Evolutionary conservation across 768 basidiomycete species (phyloP), one percentile per base, ranked within the genome.

Genomic region (Calocera viscosa): DNA sequence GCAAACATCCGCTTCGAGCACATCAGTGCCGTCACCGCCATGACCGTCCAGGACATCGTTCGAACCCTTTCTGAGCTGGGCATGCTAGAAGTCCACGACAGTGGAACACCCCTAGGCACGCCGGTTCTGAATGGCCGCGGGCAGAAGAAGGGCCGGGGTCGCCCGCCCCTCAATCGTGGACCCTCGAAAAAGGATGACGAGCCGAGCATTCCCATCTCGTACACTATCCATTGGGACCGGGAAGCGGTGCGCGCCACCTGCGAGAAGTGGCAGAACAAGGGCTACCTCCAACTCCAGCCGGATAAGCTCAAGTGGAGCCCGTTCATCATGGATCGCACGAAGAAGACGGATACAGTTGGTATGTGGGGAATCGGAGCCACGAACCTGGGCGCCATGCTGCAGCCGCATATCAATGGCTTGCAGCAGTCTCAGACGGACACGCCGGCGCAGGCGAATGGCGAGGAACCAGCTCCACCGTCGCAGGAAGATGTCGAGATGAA

Each of bases 301-400:
- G 92, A 95, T 72, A 86, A 86, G 75, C 81, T 98, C 68, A 93
- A 91, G 73, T 99, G 95, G 90, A 94, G 87, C 69, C 95, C 95
- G 30, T 98, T 95, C 76, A 78, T 96, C 40, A 76, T 92, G 49
- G 80, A 86, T 30, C 70, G 77, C 24, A 60, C 53, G 53, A 60
- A 32, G 53, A 60, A 60, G 53, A 60, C 53, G 53, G 53, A 39
- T 10, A 32, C 53, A 26, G 53, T 60, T 26, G 53, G 53, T 8
- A 28, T 60, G 30, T 26, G 26, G 24, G 53, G 53, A 2, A 26
- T 60, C 24, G 53, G 53, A 16, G 53, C 53, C 16, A 32, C 53
- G 16, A 60, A 60, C 53, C 7, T 60, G 16, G 19, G 53, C 53
- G 53, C 53, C 2, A 16, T 32, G 24, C 14, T 28, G 26, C 53